Base-by-base conservation (phyloP, 495 filamentous ascomycete genomes). In the Elaphomyces granulatus region DNA sequence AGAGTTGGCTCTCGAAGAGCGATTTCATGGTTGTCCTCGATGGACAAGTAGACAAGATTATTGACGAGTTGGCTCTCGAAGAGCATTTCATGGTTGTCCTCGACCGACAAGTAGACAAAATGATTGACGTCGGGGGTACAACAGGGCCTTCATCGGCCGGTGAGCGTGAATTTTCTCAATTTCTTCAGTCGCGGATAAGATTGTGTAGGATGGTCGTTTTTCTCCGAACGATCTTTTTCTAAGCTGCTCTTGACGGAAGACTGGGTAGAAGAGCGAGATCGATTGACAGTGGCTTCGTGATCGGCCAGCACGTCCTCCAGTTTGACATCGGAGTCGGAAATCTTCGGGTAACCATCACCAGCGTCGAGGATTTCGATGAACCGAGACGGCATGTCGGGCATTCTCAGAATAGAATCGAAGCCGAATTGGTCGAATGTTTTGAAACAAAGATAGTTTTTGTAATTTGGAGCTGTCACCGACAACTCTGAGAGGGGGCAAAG, bases 331-430 rank as follows among this genome's bases (percentile, higher is more conserved):
- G 55, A 59, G 38, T 59, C 56, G 40, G 62, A 67, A 37, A 61
- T 55, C 37, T 53, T 48, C 10, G 34, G 8, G 15, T 36, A 37
- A 42, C 21, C 18, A 33, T 61, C 52, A 45, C 61, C 51, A 15
- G 60, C 55, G 45, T 64, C 59, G 48, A 68, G 59, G 38, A 66
- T 62, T 52, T 66, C 64, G 48, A 68, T 55, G 48, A 66, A 66
- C 46, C 54, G 62, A 45, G 64, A 68, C 36, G 23, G 12, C 6
- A 28, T 28, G 12, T 28, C 23, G 6, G 23, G 23, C 23, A 28
- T 28, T 28, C 12, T 28, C 6, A 28, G 12, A 28, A n/a, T n/a
- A n/a, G n/a, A n/a, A n/a, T n/a, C n/a, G n/a, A n/a, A n/a, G n/a
- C n/a, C n/a, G n/a, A n/a, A n/a, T n/a, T n/a, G n/a, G n/a, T n/a